phyloP scores from a whole-genome alignment of 805 yeast genomes.

The Metschnikowia baotianmanensis region DNA sequence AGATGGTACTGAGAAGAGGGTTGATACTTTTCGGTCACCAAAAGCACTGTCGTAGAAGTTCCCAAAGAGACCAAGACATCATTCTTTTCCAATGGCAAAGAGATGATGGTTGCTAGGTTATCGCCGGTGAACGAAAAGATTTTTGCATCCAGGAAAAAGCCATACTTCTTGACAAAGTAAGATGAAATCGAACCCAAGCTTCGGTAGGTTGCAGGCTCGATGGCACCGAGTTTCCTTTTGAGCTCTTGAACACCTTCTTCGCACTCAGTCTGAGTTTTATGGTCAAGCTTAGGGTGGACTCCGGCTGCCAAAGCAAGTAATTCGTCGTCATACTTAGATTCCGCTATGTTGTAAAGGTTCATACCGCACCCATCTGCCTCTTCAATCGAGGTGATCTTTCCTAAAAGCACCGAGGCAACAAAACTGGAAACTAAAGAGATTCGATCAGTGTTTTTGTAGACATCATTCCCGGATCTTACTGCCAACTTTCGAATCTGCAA shows the following conservation, averaged over 20 bases:
- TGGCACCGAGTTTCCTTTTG: constrained; percentile 50
- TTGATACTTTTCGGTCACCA: constrained; percentile 72
- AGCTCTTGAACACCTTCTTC: constrained; percentile 39
- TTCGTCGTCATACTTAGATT: constrained; percentile 52
- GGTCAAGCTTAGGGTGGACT: constrained; percentile 44
- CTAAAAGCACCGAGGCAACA: constrained; percentile 67
- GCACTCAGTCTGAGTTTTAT: constrained; percentile 21
- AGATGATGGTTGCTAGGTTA: constrained; percentile 81
- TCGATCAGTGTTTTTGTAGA: constrained; percentile 54
- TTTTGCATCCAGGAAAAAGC: constrained; percentile 54
- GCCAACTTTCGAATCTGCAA: constrained; percentile 81
- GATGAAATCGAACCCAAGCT: constrained; percentile 51
- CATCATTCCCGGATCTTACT: constrained; percentile 47
- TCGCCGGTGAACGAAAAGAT: constrained; percentile 86
- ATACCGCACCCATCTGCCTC: constrained; percentile 91
- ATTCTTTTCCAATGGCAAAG: constrained; percentile 72
- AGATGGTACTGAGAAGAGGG: constrained; percentile 83
- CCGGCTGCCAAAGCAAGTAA: constrained; percentile 57
- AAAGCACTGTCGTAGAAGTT: constrained; percentile 84
- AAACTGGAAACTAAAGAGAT: constrained; percentile 80
- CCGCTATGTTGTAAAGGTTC: constrained; percentile 76
- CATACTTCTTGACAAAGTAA: constrained; percentile 66
- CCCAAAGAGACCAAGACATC: constrained; percentile 84
- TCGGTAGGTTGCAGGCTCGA: constrained; percentile 49
- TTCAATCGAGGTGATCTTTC: constrained; percentile 63